A percentile compares a stretch with the other conserved stretches of the same genome.
Evolutionary conservation across 192 early-diverging fungal genomes (phyloP).

Genomic region (Coemansia brasiliensis): DNA sequence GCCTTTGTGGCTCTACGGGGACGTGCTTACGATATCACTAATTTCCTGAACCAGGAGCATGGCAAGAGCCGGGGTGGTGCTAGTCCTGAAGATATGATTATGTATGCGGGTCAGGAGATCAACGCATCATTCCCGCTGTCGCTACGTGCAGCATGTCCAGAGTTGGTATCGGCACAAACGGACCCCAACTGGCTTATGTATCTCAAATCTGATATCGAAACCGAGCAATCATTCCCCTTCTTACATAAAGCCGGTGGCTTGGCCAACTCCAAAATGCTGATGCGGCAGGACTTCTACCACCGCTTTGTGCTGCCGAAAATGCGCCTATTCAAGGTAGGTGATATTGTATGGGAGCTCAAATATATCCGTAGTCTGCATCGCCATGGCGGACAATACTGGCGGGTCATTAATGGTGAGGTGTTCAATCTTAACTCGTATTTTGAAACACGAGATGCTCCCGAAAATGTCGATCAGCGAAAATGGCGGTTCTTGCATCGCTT

Average conservation of each 20-base stretch:
- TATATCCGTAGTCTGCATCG: conserved; percentile 54
- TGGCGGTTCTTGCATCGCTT: conserved; percentile 61
- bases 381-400: conserved; percentile 54
- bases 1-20: conserved; percentile 69
- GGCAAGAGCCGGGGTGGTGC: conserved; percentile 48
- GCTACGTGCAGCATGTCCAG: conserved; percentile 58
- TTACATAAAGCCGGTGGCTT: conserved; percentile 29
- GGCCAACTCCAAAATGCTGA: conserved; percentile 47
- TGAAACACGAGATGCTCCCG: conserved; percentile 49
- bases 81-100: conserved; percentile 37
- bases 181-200: conserved; percentile 47
- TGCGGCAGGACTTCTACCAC: conserved; percentile 57
- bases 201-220: conserved; percentile 28
- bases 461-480: conserved; percentile 46
- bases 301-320: conserved; percentile 55
- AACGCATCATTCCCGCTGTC: conserved; percentile 65
- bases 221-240: conserved; percentile 26
- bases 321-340: conserved; percentile 55
- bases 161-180: conserved; percentile 31
- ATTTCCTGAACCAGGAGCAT: conserved; percentile 63
- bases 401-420: conserved; percentile 63
- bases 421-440: conserved; percentile 70
- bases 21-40: conserved; percentile 67
- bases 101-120: conserved; percentile 64
- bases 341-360: conserved; percentile 58